Base-by-base conservation (phyloP, 495 filamentous ascomycete genomes). In the Aspergillus cavernicola region DNA sequence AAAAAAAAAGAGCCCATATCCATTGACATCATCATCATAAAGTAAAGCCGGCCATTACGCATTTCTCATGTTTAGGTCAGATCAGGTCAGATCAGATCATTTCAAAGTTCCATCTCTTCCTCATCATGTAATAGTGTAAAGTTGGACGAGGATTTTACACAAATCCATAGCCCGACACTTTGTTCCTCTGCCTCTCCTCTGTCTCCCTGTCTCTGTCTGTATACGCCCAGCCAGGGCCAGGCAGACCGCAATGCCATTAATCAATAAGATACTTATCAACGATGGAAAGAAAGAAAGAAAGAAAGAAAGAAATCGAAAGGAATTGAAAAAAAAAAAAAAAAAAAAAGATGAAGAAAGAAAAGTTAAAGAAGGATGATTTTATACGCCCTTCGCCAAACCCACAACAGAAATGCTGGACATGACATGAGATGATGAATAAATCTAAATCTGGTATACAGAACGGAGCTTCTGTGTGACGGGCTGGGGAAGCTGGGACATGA, bases 401-500 rank as follows among this genome's bases (percentile, higher is more conserved):
- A 50, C 52, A 46, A 50, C 39, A 23, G 41, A 40, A 53, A 53
- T 53, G 49, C 33, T 18, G 46, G 26, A 58, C 33, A 53, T 35
- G 42, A 49, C 15, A 39, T 32, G 22, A 16, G 20, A 20, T 5
- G 36, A 20, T 7, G 10, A 24, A 23, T 32, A 15, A 15, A 59
- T 61, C 62, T 72, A 77, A 50, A 77, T 57, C 58, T 74, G 71
- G 49, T 76, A 77, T 59, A 65, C 67, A 54, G 66, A 64, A 59
- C 72, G 71, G 36, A 77, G 66, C 53, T 75, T 78, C 61, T 84
- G 80, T 53, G 82, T 76, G 56, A 89, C 85, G 16, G 74, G 70
- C 28, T 77, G 71, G 23, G 85, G 73, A 38, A 96, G 73, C 62
- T 86, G 85, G 20, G 69, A 69, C 59, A 96, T 71, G 71, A 95